Evolutionary conservation across 257 asterid genomes (phyloP).

Genomic region (Marsdenia floribunda): DNA sequence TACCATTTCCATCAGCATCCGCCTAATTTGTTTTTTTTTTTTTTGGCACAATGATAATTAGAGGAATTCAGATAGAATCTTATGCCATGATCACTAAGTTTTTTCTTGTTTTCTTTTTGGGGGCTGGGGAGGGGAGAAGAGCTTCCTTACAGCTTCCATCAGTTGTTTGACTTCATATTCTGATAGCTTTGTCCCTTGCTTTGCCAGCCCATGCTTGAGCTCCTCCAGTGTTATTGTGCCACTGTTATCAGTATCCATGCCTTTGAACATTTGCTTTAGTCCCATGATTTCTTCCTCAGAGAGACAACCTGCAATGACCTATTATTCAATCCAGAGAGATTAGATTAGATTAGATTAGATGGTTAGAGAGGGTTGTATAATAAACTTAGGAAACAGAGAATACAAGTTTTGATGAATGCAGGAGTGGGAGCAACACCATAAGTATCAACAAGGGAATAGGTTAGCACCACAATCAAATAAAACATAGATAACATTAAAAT

Average conservation of each 20-base stretch:
- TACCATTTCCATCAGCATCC: conserved; percentile 96
- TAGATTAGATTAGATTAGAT: neutral
- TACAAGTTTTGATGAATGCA: too few relatives aligned
- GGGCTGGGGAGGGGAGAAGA: too few relatives aligned
- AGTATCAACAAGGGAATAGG: too few relatives aligned
- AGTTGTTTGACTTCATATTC: conserved; percentile 59
- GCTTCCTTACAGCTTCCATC: conserved; percentile 63
- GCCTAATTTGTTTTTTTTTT: conserved; percentile 37
- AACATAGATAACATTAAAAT: too few relatives aligned
- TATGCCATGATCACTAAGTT: too few relatives aligned
- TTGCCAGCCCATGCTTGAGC: conserved; percentile 54
- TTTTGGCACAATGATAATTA: too few relatives aligned
- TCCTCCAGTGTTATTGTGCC: conserved; percentile 75
- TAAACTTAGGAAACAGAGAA: too few relatives aligned
- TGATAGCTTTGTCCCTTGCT: conserved; percentile 65
- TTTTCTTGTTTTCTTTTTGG: too few relatives aligned
- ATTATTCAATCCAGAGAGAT: conserved; percentile 17
- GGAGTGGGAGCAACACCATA: too few relatives aligned
- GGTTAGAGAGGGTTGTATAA: neutral
- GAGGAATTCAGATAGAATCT: too few relatives aligned
- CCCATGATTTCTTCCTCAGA: conserved; percentile 82
- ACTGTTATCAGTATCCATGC: conserved; percentile 61
- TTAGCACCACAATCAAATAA: too few relatives aligned
- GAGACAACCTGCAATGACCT: conserved; percentile 72
- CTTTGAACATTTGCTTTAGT: conserved; percentile 60